Conservation (phyloP, 1,284 basidiomycete genomes). For the Ceratobasidium sp. region DNA sequence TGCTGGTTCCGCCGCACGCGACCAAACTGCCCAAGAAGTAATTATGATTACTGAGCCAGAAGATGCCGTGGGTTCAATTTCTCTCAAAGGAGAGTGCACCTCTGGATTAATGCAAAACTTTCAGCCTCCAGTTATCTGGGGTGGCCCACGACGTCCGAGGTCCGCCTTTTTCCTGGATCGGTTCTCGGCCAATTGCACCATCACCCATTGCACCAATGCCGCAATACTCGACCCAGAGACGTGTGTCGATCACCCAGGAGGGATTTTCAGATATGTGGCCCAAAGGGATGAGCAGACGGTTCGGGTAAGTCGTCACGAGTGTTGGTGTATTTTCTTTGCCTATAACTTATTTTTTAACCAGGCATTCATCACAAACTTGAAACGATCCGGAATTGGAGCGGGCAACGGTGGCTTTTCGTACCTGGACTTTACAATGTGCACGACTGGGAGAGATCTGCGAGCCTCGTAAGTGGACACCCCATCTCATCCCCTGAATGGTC, state of each 20-base stretch:
- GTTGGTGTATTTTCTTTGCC: neutral
- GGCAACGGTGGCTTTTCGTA: conserved; percentile 23
- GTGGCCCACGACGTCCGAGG: conserved; percentile 65
- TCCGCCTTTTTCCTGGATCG: conserved; percentile 80
- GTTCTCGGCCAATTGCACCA: conserved; percentile 71
- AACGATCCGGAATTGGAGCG: conserved; percentile 26
- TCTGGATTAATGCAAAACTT: conserved; percentile 8
- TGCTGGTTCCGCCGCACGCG: conserved; percentile 18
- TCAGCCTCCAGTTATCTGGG: conserved; percentile 18
- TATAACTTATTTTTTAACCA: neutral
- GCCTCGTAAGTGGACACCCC: conserved; percentile 5
- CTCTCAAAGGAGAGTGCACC: neutral
- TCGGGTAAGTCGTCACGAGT: conserved; percentile 51
- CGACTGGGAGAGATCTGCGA: conserved; percentile 7
- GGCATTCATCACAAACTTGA: conserved; percentile 27
- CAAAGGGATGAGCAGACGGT: conserved; percentile 71
- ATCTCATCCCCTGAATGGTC: neutral
- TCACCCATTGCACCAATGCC: conserved; percentile 78
- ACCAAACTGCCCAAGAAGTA: conserved; percentile 38
- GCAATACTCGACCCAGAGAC: conserved; percentile 68
- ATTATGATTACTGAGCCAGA: conserved; percentile 15
- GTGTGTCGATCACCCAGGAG: conserved; percentile 65
- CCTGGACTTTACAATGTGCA: conserved; percentile 27
- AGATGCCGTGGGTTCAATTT: conserved; percentile 9
- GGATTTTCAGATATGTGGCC: conserved; percentile 78